Base-by-base conservation (phyloP, 2,329 filamentous ascomycete species). In the Trichophyton benhamiae region DNA sequence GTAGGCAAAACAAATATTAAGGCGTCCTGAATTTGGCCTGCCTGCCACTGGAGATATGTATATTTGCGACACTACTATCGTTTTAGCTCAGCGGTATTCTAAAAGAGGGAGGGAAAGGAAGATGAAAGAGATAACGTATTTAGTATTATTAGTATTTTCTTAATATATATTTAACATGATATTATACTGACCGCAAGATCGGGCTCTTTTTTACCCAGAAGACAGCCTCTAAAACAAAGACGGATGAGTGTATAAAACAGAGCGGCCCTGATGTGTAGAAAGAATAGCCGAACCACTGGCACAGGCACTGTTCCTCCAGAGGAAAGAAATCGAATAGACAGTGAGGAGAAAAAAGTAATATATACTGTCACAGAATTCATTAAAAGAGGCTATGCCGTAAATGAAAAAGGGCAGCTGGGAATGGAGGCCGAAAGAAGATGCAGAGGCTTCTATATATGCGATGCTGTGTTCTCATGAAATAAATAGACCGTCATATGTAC, bases 401-500 rank as follows among this genome's bases (percentile, higher is more conserved):
- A 48, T 48, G 20, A 25, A 48, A n/a, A 44, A 20, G 22, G 44
- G 44, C 44, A 48, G 44, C 22, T 53, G 49, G 22, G 22, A 30
- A n/a, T 17, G 27, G 49, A 38, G 27, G 22, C n/a, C 15, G 13
- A 30, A 53, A 53, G 49, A 20, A 53, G 27, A 53, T 53, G 49
- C 27, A 53, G 27, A 15, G 49, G 22, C 49, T 53, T 53, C 49
- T 53, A 53, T 53, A 53, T 53, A 53, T 53, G 49, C 49, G 49
- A 53, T 53, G 49, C 49, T 53, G 49, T 53, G 49, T 53, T 53
- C 49, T 53, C 49, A 53, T 53, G 22, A 53, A 38, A 53, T 33
- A 53, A 53, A 53, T 53, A 25, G 49, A 33, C 11, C 27, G 49
- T 53, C 49, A 33, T 53, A 53, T 53, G 49, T 53, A 53, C 49